Base-by-base conservation (phyloP, 1,284 basidiomycete species). In the Boletellus deceptivus region DNA sequence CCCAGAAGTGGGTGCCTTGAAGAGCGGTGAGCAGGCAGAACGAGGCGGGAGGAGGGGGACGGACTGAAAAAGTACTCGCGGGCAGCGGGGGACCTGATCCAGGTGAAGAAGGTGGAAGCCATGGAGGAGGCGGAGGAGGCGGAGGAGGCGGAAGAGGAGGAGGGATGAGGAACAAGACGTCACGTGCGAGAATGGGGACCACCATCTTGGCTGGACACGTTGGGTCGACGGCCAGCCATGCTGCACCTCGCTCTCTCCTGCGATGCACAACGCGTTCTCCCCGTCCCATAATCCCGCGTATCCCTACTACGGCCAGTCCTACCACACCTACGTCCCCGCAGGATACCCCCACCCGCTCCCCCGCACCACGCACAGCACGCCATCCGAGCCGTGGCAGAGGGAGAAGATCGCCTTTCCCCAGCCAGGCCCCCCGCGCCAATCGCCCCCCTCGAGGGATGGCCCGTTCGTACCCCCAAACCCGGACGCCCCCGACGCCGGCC, bases 1-100 rank as follows among this genome's bases (percentile, higher is more conserved):
- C 93, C 92, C 93, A 96, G 77, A 96, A 96, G 72, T 96, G 93
- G 55, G 93, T 96, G 68, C 92, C 92, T 95, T 50, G 17, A 13
- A 43, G 17, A 40, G 16, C 35, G 22, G 42, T 54, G 52, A 55
- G 62, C 50, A 41, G 55, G 50, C 13, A 11, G 47, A 20, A 43
- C 18, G 34, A 24, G 27, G 25, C 14, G 40, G 27, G 5, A 20
- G 37, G 5, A 24, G 37, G 13, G 22, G 13, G 1, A 81, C 91
- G 60, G 55, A 94, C 93, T 95, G 75, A 96, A 91, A 75, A 97
- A 95, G 72, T 97, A 97, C 61, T 93, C 83, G 62, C 91, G 79
- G 18, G 89, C 90, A 43, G 90, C 91, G 50, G 93, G 93, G 48
- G 91, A 93, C 64, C 88, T 87, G 64, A 90, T 62, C 92, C 92